Percentiles rank a stretch among this genome's conserved stretches.
Evolutionary conservation across 768 basidiomycete genomes (phyloP).

Genomic region (Boletus edulis): DNA sequence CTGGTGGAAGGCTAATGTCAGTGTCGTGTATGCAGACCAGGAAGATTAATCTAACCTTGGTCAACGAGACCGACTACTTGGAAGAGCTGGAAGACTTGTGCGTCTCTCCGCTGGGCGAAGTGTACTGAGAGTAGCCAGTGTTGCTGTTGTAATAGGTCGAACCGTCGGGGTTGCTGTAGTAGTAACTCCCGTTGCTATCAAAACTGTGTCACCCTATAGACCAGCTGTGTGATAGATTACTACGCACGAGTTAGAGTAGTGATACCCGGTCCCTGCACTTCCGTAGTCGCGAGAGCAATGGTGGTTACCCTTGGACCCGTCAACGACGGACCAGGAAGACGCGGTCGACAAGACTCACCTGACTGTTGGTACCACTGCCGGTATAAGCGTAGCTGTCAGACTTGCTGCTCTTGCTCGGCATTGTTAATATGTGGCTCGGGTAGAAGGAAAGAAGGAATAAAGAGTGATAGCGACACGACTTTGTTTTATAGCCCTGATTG

Average conservation of each 20-base stretch:
- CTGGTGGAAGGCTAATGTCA: not conserved
- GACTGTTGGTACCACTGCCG: constrained; percentile 49
- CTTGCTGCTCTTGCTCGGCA: constrained; percentile 16
- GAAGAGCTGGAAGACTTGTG: constrained; percentile 27
- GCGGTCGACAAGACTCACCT: constrained; percentile 33
- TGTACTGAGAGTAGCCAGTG: constrained; percentile 47
- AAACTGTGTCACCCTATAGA: not conserved
- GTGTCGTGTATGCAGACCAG: not conserved
- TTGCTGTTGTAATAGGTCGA: constrained; percentile 60
- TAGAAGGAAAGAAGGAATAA: not conserved
- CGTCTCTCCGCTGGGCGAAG: constrained; percentile 39
- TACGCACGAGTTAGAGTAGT: constrained; percentile 58
- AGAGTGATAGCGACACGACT: not conserved
- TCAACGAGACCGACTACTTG: constrained; percentile 12
- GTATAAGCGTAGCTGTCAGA: constrained; percentile 40
- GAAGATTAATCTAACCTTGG: not conserved
- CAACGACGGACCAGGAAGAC: not conserved
- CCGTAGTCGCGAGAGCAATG: constrained; percentile 54
- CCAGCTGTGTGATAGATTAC: not conserved
- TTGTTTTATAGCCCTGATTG: constrained; percentile 8
- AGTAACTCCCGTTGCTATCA: constrained; percentile 54
- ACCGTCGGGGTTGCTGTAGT: constrained; percentile 59
- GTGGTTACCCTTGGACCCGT: constrained; percentile 53
- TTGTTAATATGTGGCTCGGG: not conserved
- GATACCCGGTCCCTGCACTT: constrained; percentile 45